Evolutionary conservation across 768 basidiomycete genomes (phyloP), one percentile per base, ranked within the genome.

Genomic region (Boletus pseudo-olivaceus): DNA sequence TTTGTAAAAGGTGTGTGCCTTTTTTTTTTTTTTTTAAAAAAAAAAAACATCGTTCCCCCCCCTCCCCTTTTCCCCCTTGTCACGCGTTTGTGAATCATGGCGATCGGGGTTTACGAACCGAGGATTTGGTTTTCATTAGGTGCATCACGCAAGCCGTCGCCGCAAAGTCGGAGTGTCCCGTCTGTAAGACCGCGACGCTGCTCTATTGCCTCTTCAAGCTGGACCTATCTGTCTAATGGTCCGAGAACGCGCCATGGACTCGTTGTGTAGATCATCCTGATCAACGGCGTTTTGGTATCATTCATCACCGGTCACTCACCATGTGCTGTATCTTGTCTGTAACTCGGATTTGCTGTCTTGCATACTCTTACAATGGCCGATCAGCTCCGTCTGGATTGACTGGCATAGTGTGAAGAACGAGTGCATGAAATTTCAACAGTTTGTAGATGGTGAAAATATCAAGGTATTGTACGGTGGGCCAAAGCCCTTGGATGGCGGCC

Each of bases 181-280:
- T 79, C 0, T 84, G 83, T 57, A 64, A 71, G 56, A 74, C 72
- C 10, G 76, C 81, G 1, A 79, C 78, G 1, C 56, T 82, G 37
- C 58, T 82, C 26, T 83, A 84, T 57, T 83, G 79, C 58, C 69
- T 84, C 30, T 82, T 84, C 71, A 72, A 71, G 49, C 60, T 85
- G n/a, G 76, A 83, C 51, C 55, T 82, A 35, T 60, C 62, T 1
- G 56, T 29, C 14, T 69, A 57, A 34, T 11, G 23, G 4, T 26
- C 32, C 4, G 35, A 49, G 27, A 17, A 7, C 54, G 8, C 8
- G 33, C 19, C 46, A 23, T 26, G 23, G n/a, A n/a, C n/a, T n/a
- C n/a, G n/a, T n/a, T n/a, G n/a, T n/a, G n/a, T n/a, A n/a, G n/a
- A n/a, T 5, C 1, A n/a, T n/a, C n/a, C n/a, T n/a, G n/a, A n/a